Conservation (phyloP, 805 yeast species). For the Debaryomyces maramus region DNA sequence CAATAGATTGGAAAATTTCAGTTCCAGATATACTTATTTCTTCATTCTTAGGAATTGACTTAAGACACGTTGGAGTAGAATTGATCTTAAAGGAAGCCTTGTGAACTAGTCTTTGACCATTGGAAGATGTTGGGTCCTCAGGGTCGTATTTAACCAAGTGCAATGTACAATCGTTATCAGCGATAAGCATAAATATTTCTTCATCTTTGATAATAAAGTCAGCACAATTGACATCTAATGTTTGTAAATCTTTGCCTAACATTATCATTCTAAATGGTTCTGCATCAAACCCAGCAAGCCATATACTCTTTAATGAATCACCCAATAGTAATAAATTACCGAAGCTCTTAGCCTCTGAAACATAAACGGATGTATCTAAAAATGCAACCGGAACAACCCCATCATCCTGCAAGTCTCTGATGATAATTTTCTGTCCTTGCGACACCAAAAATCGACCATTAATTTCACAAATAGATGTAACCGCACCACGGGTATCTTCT, state of each 20-base stretch:
- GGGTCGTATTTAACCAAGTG: slow-evolving; percentile 88
- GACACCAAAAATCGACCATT: slow-evolving; percentile 81
- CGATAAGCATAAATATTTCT: slow-evolving; percentile 62
- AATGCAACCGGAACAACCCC: slow-evolving; percentile 94
- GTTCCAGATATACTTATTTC: slow-evolving; percentile 21
- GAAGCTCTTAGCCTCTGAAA: slow-evolving; percentile 76
- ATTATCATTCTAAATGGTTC: slow-evolving; percentile 87
- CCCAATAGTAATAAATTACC: slow-evolving; percentile 82
- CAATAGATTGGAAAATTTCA: slow-evolving; percentile 59
- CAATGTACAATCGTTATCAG: slow-evolving; percentile 65
- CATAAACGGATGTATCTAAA: slow-evolving; percentile 77
- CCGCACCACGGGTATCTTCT: slow-evolving; percentile 83
- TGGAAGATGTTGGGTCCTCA: slow-evolving; percentile 78
- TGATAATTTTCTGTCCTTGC: slow-evolving; percentile 82
- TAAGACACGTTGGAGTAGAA: slow-evolving; percentile 56
- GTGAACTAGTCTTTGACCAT: slow-evolving; percentile 74
- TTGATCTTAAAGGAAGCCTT: slow-evolving; percentile 72
- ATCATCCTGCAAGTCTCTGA: slow-evolving; percentile 83
- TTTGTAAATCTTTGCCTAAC: slow-evolving; percentile 70
- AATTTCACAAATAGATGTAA: slow-evolving; percentile 70
- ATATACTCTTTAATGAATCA: slow-evolving; percentile 73
- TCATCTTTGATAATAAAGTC: slow-evolving; percentile 76
- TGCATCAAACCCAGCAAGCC: slow-evolving; percentile 87
- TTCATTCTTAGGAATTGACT: slow-evolving; percentile 41
- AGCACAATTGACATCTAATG: slow-evolving; percentile 64